Conservation (phyloP, 2,329 filamentous ascomycete species). For the Cryoendolithus antarcticus region DNA sequence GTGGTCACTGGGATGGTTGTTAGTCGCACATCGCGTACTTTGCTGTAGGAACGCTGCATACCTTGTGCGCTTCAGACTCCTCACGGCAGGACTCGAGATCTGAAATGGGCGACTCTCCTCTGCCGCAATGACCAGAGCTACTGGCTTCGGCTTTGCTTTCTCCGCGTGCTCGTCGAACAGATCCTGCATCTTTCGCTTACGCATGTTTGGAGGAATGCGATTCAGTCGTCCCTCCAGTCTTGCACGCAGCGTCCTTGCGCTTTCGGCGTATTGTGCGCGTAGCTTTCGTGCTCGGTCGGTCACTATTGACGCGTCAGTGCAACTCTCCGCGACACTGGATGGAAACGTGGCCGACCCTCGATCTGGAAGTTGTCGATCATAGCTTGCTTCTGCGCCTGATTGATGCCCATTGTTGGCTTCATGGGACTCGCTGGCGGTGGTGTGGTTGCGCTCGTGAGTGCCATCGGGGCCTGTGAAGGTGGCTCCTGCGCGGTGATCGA, state of each 20-base stretch:
- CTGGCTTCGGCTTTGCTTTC: conserved; percentile 12
- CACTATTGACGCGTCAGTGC: conserved; percentile 39
- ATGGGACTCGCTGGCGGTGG: conserved; percentile 8
- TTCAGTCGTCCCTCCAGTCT: conserved; percentile 90
- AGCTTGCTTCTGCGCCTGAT: conserved; percentile 61
- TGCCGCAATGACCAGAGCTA: conserved; percentile 4
- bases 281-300: conserved; percentile 79
- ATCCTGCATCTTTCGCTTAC: conserved; percentile 72
- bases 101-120: not conserved
- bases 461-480: conserved; percentile 2
- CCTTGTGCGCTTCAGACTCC: conserved; percentile 21
- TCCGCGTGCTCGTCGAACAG: conserved; percentile 46
- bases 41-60: conserved; percentile 12
- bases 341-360: conserved; percentile 49
- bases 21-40: conserved; percentile 3
- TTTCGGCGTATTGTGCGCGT: conserved; percentile 76
- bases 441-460: conserved; percentile 3
- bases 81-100: conserved; percentile 3
- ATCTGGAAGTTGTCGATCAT: conserved; percentile 81
- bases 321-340: not conserved
- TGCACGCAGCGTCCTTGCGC: conserved; percentile 71
- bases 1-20: conserved; percentile 42
- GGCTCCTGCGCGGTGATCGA: conserved; percentile 7
- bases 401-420: conserved; percentile 20
- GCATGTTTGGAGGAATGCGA: conserved; percentile 68